phyloP scores from a whole-genome alignment of 2,329 filamentous ascomycete genomes.

The Arthrobotrys sinensis region DNA sequence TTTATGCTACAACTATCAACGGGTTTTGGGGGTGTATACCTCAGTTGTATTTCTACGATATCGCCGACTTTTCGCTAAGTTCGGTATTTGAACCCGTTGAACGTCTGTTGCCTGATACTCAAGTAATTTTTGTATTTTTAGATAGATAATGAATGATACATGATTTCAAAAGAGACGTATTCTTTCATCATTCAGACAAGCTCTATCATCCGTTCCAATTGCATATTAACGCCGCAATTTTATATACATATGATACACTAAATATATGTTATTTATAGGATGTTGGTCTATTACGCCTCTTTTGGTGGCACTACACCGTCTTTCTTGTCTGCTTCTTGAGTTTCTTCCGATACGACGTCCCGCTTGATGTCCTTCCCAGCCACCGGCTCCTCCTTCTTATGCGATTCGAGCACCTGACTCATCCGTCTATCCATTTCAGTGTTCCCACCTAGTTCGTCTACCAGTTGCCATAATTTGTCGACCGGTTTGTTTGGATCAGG shows the following conservation, averaged over 20 bases:
- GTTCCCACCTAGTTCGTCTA: no score
- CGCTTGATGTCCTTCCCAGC: not conserved
- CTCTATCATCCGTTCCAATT: not conserved
- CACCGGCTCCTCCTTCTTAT: not conserved
- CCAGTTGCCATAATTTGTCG: not conserved
- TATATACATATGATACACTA: constrained; percentile 25
- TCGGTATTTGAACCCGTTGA: not conserved
- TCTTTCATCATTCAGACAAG: not conserved
- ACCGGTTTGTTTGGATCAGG: not conserved
- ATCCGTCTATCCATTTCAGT: not conserved
- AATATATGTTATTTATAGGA: not conserved
- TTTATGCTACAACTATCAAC: not conserved
- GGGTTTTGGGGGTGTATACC: not conserved
- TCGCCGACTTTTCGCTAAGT: constrained; percentile 20
- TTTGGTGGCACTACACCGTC: not conserved
- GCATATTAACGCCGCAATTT: constrained; percentile 1
- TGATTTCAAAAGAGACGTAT: not conserved
- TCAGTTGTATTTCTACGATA: constrained; percentile 17
- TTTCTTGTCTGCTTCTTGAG: not conserved
- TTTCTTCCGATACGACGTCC: not conserved
- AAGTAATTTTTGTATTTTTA: constrained; percentile 33
- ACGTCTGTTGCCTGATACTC: not conserved
- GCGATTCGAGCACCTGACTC: not conserved
- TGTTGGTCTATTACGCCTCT: not conserved
- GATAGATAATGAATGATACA: constrained; percentile 33